Evolutionary conservation across 306 rosid species (phyloP).

Genomic region (Lathyrus tuberosus): DNA sequence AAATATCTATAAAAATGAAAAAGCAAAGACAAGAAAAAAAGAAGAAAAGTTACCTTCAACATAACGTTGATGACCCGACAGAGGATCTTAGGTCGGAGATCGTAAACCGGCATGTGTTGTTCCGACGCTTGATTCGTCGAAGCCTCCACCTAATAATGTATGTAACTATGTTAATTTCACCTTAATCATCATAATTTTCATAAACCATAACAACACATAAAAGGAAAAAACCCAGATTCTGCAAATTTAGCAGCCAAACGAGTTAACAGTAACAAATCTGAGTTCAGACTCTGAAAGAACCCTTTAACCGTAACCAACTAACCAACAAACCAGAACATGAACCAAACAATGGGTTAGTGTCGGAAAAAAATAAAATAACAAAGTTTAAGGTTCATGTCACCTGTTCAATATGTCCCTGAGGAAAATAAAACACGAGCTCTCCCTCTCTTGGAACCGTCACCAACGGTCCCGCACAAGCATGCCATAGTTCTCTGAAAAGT

Average conservation of each 20-base stretch:
- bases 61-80: slow-evolving; percentile 82
- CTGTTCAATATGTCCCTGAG: slow-evolving; percentile 99
- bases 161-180: slow-evolving; percentile 4
- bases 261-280: slow-evolving; percentile 3
- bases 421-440: slow-evolving; percentile 88
- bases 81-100: slow-evolving; percentile 80
- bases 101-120: slow-evolving; percentile 83
- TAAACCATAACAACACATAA: background rate
- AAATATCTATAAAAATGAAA: background rate
- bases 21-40: background rate
- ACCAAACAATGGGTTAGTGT: background rate
- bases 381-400: slow-evolving; percentile 34
- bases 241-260: background rate
- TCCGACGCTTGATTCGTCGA: slow-evolving; percentile 92
- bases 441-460: slow-evolving; percentile 84
- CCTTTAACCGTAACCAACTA: background rate
- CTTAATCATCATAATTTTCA: slow-evolving; percentile 8
- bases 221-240: background rate
- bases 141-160: slow-evolving; percentile 81
- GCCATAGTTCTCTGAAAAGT: slow-evolving; percentile 91
- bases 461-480: slow-evolving; percentile 97
- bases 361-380: background rate
- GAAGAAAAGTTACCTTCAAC: slow-evolving; percentile 62
- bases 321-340: background rate
- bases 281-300: background rate